phyloP scores from a whole-genome alignment of 345 rosid genomes.

The Populus deltoides region DNA sequence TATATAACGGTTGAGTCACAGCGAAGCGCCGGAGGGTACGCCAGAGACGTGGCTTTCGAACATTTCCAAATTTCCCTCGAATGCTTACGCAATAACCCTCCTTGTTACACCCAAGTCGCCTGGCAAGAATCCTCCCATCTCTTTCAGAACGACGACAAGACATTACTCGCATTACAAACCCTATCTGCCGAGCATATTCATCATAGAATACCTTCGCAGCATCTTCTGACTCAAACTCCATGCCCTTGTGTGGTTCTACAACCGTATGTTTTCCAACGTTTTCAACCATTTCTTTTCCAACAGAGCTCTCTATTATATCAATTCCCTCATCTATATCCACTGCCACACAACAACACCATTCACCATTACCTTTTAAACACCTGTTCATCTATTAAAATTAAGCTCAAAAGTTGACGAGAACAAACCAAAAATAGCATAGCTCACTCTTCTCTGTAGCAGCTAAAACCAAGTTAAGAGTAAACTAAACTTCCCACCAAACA shows the following conservation, averaged over 20 bases:
- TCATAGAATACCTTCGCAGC: slow-evolving; percentile 84
- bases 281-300: slow-evolving; percentile 27
- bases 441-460: background rate
- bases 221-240: slow-evolving; percentile 87
- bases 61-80: slow-evolving; percentile 65
- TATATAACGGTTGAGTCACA: too few species aligned
- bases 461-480: background rate
- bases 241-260: slow-evolving; percentile 68
- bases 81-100: slow-evolving; percentile 85
- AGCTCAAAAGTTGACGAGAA: background rate
- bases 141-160: slow-evolving; percentile 91
- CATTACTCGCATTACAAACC: slow-evolving; percentile 95
- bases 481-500: background rate
- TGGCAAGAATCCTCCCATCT: slow-evolving; percentile 82
- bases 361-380: background rate
- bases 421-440: background rate
- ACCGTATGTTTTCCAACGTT: slow-evolving; percentile 34
- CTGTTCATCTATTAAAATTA: background rate
- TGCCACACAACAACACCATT: slow-evolving; percentile 25
- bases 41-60: slow-evolving; percentile 52
- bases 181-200: slow-evolving; percentile 70
- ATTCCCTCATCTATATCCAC: slow-evolving; percentile 56
- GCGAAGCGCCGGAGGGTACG: too few species aligned
- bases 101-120: slow-evolving; percentile 90
- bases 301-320: slow-evolving; percentile 36